Conservation (phyloP, 2,329 filamentous ascomycete species). For the Aspergillus sp. region DNA sequence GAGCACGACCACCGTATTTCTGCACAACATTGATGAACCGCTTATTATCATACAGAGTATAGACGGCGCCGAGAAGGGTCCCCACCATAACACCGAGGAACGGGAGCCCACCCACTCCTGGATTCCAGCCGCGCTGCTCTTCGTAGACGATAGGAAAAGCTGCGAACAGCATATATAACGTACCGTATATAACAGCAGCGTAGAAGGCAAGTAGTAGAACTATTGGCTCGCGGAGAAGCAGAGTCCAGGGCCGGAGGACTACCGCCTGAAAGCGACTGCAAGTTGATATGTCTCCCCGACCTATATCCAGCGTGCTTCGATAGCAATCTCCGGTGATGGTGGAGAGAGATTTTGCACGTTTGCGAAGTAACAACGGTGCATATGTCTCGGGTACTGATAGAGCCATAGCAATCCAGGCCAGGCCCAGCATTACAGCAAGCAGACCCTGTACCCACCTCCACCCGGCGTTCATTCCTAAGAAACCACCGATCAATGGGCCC, state of each 20-base stretch:
- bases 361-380: slow-evolving; percentile 51
- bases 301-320: slow-evolving; percentile 37
- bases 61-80: slow-evolving; percentile 40
- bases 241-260: slow-evolving; percentile 48
- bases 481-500: slow-evolving; percentile 67
- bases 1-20: slow-evolving; percentile 55
- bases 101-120: slow-evolving; percentile 48
- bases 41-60: slow-evolving; percentile 42
- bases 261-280: slow-evolving; percentile 46
- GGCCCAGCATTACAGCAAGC: slow-evolving; percentile 62
- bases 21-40: slow-evolving; percentile 42
- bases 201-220: slow-evolving; percentile 51
- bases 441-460: slow-evolving; percentile 70
- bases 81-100: slow-evolving; percentile 51
- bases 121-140: slow-evolving; percentile 45
- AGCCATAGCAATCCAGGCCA: slow-evolving; percentile 49
- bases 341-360: slow-evolving; percentile 48
- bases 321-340: slow-evolving; percentile 53
- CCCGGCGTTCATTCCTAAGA: slow-evolving; percentile 61
- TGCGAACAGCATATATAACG: slow-evolving; percentile 54
- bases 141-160: slow-evolving; percentile 54
- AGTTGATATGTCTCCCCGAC: slow-evolving; percentile 43
- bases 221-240: slow-evolving; percentile 53
- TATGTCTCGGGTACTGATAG: slow-evolving; percentile 42
- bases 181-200: slow-evolving; percentile 52